Conservation (phyloP, 768 basidiomycete genomes). For the Pleurotus djamor region DNA sequence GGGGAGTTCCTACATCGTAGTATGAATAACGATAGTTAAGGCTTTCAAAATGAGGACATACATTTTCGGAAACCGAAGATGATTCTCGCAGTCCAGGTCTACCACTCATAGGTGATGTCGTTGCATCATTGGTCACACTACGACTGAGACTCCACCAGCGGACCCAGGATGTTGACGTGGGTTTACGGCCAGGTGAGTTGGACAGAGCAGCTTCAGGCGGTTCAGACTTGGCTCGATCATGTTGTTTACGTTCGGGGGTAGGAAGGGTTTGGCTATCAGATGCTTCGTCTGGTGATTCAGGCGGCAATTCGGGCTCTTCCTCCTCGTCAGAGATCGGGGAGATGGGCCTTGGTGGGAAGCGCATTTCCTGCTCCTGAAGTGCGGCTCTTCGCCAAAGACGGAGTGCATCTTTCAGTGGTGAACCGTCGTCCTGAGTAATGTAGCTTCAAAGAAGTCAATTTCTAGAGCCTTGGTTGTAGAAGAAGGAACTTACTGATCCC, state of each 20-base stretch:
- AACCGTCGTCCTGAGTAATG: conserved; percentile 72
- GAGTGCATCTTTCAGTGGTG: conserved; percentile 75
- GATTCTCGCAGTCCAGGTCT: conserved; percentile 19
- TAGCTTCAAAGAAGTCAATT: conserved; percentile 44
- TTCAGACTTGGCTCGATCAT: conserved; percentile 35
- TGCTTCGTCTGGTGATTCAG: conserved; percentile 19
- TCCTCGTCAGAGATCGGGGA: conserved; percentile 34
- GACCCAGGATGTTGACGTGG: conserved; percentile 71
- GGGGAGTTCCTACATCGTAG: not conserved
- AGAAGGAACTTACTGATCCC: conserved; percentile 49
- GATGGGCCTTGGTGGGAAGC: conserved; percentile 27
- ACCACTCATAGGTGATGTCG: conserved; percentile 8
- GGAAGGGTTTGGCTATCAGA: conserved; percentile 16
- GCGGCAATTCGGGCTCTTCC: conserved; percentile 17
- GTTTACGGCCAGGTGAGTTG: conserved; percentile 25
- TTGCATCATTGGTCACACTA: conserved; percentile 23
- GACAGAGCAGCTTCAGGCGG: conserved; percentile 26
- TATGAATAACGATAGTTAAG: not conserved
- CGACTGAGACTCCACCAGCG: conserved; percentile 81
- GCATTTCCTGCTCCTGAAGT: conserved; percentile 20
- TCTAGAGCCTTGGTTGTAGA: not conserved
- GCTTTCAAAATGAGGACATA: conserved; percentile 2
- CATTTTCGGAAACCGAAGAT: conserved; percentile 20
- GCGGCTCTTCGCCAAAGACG: conserved; percentile 61
- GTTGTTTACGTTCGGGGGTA: conserved; percentile 17